Evolutionary conservation across 1,284 basidiomycete genomes (phyloP).

Genomic region (Trametes hirsuta): DNA sequence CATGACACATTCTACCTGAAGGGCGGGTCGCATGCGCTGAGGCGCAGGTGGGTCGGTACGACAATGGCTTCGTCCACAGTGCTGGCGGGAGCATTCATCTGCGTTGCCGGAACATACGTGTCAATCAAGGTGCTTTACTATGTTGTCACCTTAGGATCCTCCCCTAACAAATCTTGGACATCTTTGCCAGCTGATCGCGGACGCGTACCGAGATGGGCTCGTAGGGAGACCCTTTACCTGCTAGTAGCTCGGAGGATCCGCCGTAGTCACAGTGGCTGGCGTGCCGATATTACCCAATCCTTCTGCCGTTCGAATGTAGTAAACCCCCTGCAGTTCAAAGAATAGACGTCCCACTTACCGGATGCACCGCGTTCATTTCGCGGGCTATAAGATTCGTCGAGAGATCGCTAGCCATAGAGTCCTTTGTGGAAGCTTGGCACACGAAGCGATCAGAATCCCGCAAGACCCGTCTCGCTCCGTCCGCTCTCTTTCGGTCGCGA

Average conservation of each 20-base stretch:
- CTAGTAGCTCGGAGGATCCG: constrained; percentile 25
- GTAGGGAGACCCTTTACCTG: constrained; percentile 59
- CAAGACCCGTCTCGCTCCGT: not conserved
- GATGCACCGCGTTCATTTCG: not conserved
- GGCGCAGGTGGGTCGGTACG: constrained; percentile 37
- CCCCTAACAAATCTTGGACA: not conserved
- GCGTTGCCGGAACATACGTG: constrained; percentile 56
- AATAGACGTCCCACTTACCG: not conserved
- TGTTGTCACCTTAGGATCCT: not conserved
- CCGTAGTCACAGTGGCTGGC: not conserved
- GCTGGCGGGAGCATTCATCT: constrained; percentile 54
- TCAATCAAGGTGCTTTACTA: constrained; percentile 46
- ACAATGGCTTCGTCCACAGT: constrained; percentile 47
- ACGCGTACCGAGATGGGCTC: constrained; percentile 46
- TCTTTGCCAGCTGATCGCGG: constrained; percentile 46
- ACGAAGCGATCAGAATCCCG: constrained; percentile 1
- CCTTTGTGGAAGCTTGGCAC: not conserved
- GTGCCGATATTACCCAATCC: not conserved
- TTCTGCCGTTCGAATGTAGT: no score
- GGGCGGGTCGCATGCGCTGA: constrained; percentile 40
- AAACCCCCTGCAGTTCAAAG: no score
- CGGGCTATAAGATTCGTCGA: not conserved
- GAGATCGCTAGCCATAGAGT: not conserved
- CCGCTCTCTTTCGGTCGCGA: not conserved
- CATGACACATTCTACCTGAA: constrained; percentile 49